Conservation (phyloP, 2,329 filamentous ascomycete genomes). For the Aspergillus costaricaensis region DNA sequence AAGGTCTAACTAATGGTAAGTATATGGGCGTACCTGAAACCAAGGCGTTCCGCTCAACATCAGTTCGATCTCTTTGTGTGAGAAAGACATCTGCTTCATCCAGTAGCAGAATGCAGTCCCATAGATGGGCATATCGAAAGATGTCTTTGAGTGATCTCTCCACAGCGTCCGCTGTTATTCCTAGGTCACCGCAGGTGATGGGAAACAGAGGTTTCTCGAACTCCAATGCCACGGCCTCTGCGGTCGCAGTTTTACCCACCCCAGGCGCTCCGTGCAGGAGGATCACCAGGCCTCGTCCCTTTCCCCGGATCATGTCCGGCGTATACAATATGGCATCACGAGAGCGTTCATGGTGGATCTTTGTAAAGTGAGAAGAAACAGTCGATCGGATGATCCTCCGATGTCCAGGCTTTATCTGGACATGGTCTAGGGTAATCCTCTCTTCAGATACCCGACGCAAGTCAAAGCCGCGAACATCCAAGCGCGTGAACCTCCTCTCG, state of each 20-base stretch:
- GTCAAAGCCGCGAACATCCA: background rate
- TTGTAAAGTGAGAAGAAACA: background rate
- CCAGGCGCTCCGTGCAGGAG: constrained; percentile 11
- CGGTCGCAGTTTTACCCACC: constrained; percentile 12
- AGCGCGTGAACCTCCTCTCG: background rate
- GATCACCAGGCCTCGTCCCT: constrained; percentile 7
- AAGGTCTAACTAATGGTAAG: background rate
- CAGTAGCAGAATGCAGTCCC: constrained; percentile 26
- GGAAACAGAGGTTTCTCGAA: constrained; percentile 28
- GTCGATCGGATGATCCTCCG: background rate
- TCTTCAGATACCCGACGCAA: background rate
- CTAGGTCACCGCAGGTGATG: constrained; percentile 54
- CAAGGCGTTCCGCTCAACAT: constrained; percentile 24
- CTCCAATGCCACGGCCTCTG: constrained; percentile 2
- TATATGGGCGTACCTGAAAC: constrained; percentile 20
- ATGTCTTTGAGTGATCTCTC: constrained; percentile 47
- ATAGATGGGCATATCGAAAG: constrained; percentile 46
- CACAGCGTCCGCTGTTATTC: constrained; percentile 45
- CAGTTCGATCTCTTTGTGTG: constrained; percentile 10
- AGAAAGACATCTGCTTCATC: constrained; percentile 25
- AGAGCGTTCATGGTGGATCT: background rate
- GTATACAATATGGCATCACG: background rate
- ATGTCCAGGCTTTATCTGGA: background rate
- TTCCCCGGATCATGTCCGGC: background rate
- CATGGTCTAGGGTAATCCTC: background rate